Base-by-base conservation (phyloP, 2,329 filamentous ascomycete genomes). In the Aspergillus sp. region DNA sequence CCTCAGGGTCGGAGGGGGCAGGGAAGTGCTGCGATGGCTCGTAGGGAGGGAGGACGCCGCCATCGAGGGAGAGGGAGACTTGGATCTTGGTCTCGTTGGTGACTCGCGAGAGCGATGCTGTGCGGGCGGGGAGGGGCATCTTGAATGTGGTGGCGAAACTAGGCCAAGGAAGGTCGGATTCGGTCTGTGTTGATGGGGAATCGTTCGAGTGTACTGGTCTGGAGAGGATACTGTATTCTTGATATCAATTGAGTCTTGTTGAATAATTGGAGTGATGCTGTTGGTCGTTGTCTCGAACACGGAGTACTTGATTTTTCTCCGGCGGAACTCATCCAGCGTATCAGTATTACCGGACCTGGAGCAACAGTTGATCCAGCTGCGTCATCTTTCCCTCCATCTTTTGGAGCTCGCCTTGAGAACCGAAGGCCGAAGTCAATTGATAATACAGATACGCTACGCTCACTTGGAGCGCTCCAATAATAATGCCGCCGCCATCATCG, bases 41-140 rank as follows among this genome's bases (percentile, higher is more conserved):
- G 70, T 74, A 77, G 64, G 79, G 66, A 64, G 74, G 72, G 23
- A 87, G 78, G 47, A 83, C 84, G 72, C 94, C 95, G 75, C 95
- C 95, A 79, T 99, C 95, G 64, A 99, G 86, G 80, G 95, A 97
- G 70, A 99, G 85, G 45, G 92, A 91, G 66, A 98, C 85, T 76
- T 95, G 89, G 78, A 99, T 96, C 77, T 96, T 97, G 76, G 95
- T 99, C 83, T 99, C 95, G 82, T 98, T 98, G 73, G 95, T 99
- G 79, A 94, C 90, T 76, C 95, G 92, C 67, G 90, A 88, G 70
- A 98, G 82, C 58, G 89, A 87, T 54, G 92, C 89, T 77, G 89
- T 92, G 74, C 94, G 91, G 48, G 93, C 89, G 54, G 72, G 23
- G 61, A 72, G 71, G 52, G 71, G 52, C 73, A 75, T 60, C 28